Evolutionary conservation across 2,329 filamentous ascomycete genomes (phyloP).

Genomic region (Septoria petroselini): DNA sequence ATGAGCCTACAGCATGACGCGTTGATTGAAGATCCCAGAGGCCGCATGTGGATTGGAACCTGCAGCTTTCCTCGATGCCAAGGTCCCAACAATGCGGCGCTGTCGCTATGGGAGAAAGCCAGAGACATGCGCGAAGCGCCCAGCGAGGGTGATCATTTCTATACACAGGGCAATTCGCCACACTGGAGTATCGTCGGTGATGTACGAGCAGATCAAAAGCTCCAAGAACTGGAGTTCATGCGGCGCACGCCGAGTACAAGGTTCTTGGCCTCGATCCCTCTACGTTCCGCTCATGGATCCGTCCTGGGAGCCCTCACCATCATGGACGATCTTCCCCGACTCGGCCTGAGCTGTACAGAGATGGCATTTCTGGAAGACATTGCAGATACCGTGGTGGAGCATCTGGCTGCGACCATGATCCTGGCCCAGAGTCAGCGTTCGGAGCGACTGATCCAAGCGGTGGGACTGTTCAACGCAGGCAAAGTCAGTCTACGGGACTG

Average conservation of each 20-base stretch:
- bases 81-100: constrained; percentile 14
- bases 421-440: constrained; percentile 52
- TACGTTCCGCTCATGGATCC: constrained; percentile 55
- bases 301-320: constrained; percentile 60
- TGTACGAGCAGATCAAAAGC: constrained; percentile 13
- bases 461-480: constrained; percentile 47
- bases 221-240: constrained; percentile 16
- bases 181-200: constrained; percentile 33
- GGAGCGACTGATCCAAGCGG: constrained; percentile 54
- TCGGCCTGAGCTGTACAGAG: constrained; percentile 51
- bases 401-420: constrained; percentile 35
- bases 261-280: constrained; percentile 60
- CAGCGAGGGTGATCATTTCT: background rate
- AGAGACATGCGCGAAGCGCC: constrained; percentile 27
- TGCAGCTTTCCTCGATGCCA: constrained; percentile 35
- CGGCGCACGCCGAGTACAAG: constrained; percentile 15
- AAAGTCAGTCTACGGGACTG: constrained; percentile 29
- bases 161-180: background rate
- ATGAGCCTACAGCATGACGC: constrained; percentile 42
- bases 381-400: constrained; percentile 56
- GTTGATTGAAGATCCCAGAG: constrained; percentile 29
- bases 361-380: constrained; percentile 58
- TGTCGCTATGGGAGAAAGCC: constrained; percentile 22
- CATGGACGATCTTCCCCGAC: constrained; percentile 56
- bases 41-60: constrained; percentile 40